Evolutionary conservation across 768 basidiomycete genomes (phyloP).

Genomic region (Lactarius sanguifluus): DNA sequence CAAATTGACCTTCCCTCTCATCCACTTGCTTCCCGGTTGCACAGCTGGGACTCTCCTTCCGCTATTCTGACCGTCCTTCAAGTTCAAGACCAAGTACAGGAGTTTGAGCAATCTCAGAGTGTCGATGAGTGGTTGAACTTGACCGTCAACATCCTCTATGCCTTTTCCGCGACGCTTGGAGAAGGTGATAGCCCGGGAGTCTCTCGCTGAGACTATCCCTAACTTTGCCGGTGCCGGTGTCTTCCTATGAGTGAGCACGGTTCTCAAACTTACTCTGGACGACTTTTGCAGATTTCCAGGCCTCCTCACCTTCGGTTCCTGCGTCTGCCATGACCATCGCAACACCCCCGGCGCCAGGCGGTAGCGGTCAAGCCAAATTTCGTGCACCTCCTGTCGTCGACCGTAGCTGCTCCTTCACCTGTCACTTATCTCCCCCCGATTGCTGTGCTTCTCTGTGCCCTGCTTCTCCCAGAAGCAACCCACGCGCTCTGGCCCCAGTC

Average conservation of each 20-base stretch:
- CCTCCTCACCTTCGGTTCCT: slow-evolving; percentile 56
- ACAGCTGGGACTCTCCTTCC: not conserved
- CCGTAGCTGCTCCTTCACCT: not conserved
- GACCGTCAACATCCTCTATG: not conserved
- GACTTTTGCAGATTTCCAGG: slow-evolving; percentile 85
- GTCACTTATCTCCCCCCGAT: too few species aligned
- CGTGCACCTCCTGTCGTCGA: slow-evolving; percentile 15
- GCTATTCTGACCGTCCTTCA: not conserved
- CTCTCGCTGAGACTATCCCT: not conserved
- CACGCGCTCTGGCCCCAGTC: slow-evolving; percentile 43
- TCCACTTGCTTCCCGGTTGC: not conserved
- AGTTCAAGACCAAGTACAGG: not conserved
- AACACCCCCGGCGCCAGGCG: slow-evolving; percentile 29
- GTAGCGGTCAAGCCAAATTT: slow-evolving; percentile 9
- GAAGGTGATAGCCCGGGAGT: too few species aligned
- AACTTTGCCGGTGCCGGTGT: not conserved
- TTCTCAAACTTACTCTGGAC: slow-evolving; percentile 39
- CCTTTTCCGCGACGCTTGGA: not conserved
- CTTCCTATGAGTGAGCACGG: too few species aligned
- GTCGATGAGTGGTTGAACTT: not conserved
- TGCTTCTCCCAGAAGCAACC: slow-evolving; percentile 29
- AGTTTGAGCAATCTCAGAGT: not conserved
- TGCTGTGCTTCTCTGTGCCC: slow-evolving; percentile 16
- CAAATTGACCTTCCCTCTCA: not conserved
- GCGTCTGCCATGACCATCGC: slow-evolving; percentile 48